These are phyloP conservation scores for Rhynchospora breviuscula DNA, from an alignment of 176 grass and related monocot species.

Conservation along the genomic window DNA sequence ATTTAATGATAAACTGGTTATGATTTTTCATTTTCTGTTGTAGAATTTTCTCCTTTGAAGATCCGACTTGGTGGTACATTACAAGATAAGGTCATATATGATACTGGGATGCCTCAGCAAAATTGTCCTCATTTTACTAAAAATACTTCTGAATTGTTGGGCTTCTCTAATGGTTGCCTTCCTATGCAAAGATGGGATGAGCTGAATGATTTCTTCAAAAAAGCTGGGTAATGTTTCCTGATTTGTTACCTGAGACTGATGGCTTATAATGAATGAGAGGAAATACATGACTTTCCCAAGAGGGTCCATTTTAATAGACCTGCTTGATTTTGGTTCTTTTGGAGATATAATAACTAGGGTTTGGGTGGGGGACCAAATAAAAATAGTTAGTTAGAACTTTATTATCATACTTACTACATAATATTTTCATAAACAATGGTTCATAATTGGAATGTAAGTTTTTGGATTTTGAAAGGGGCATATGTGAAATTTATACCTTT, in stretches of 20 bases:
- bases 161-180: conserved; percentile 69
- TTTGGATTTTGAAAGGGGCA: not conserved
- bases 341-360: not conserved
- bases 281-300: not conserved
- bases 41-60: conserved; percentile 88
- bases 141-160: conserved; percentile 65
- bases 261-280: not conserved
- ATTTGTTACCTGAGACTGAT: not conserved
- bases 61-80: conserved; percentile 77
- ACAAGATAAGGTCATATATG: conserved; percentile 76
- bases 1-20: not conserved
- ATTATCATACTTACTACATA: not conserved
- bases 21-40: not conserved
- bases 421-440: conserved; percentile 1
- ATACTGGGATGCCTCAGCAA: conserved; percentile 26
- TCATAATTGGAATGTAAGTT: not conserved
- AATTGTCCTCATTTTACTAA: conserved; percentile 54
- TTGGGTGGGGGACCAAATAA: not conserved
- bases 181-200: conserved; percentile 87
- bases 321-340: not conserved
- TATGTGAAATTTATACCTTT: not conserved
- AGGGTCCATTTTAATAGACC: not conserved
- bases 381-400: not conserved
- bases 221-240: conserved; percentile 48
- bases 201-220: conserved; percentile 72